Conservation (phyloP, 208 protist genomes). For the Crithidia sp. region DNA sequence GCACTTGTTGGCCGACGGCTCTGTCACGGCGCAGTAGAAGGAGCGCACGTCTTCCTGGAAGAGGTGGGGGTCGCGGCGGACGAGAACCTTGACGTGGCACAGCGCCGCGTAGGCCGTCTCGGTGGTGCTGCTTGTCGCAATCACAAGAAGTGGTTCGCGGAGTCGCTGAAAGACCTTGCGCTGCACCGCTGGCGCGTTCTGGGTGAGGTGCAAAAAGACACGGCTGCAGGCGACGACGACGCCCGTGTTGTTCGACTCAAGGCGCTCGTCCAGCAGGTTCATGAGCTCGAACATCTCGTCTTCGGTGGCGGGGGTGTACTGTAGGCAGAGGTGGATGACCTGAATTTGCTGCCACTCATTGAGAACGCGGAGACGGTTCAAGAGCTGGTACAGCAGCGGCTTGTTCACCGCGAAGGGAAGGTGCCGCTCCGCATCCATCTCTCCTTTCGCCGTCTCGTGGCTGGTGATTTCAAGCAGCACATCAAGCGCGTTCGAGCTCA, state of each 20-base stretch:
- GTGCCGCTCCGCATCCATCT: constrained; percentile 2
- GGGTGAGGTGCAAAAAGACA: constrained; percentile 90
- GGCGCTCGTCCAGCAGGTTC: constrained; percentile 93
- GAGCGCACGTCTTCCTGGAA: constrained; percentile 56
- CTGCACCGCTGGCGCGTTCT: constrained; percentile 80
- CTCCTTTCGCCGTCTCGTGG: constrained; percentile 38
- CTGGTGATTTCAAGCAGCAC: constrained; percentile 82
- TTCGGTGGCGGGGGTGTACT: constrained; percentile 69
- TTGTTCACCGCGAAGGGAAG: constrained; percentile 58
- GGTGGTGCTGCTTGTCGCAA: constrained; percentile 59
- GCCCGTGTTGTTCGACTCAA: constrained; percentile 87
- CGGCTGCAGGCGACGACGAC: constrained; percentile 84
- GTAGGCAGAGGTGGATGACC: constrained; percentile 71
- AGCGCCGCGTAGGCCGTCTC: constrained; percentile 81
- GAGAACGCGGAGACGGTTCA: constrained; percentile 82
- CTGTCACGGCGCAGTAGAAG: constrained; percentile 79
- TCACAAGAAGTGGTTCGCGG: constrained; percentile 78
- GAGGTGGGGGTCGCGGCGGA: constrained; percentile 56
- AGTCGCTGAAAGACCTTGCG: constrained; percentile 79
- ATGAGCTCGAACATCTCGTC: constrained; percentile 93
- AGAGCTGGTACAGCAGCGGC: constrained; percentile 76
- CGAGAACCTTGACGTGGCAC: constrained; percentile 85
- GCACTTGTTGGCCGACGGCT: constrained; percentile 84
- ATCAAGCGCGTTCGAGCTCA: constrained; percentile 77
- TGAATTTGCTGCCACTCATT: constrained; percentile 87